Evolutionary conservation across 495 filamentous ascomycete genomes (phyloP).

Genomic region (Pseudomonodictys pantanalensis): DNA sequence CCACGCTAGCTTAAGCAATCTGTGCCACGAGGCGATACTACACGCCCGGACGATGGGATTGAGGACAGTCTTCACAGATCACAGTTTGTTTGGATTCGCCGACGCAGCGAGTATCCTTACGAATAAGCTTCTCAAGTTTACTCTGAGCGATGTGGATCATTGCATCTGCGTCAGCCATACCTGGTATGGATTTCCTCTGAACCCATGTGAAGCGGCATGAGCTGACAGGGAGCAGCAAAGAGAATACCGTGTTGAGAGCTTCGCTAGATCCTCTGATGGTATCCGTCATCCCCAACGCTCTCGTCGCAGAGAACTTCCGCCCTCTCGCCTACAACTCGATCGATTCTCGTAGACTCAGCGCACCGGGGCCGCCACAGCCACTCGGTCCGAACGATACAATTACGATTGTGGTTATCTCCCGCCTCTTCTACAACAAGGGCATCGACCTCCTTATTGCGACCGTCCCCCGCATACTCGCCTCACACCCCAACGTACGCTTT

Average conservation of each 20-base stretch:
- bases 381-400: slow-evolving; percentile 81
- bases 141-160: slow-evolving; percentile 93
- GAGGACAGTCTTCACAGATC: slow-evolving; percentile 93
- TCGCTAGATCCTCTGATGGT: slow-evolving; percentile 95
- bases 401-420: slow-evolving; percentile 94
- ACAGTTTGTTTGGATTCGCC: slow-evolving; percentile 96
- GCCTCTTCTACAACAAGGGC: slow-evolving; percentile 98
- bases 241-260: slow-evolving; percentile 94
- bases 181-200: slow-evolving; percentile 58
- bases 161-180: slow-evolving; percentile 98
- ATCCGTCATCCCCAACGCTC: slow-evolving; percentile 94
- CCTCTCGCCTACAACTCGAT: slow-evolving; percentile 48
- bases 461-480: slow-evolving; percentile 84
- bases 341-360: slow-evolving; percentile 41
- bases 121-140: slow-evolving; percentile 96
- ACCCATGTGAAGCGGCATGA: background rate
- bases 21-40: slow-evolving; percentile 92
- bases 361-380: slow-evolving; percentile 48
- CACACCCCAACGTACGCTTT: slow-evolving; percentile 90
- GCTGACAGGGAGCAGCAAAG: slow-evolving; percentile 62
- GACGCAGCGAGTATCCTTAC: slow-evolving; percentile 94
- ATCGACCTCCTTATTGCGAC: slow-evolving; percentile 92
- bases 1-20: slow-evolving; percentile 83
- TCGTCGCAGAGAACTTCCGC: slow-evolving; percentile 92
- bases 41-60: slow-evolving; percentile 96